A percentile compares a stretch with the other conserved stretches of the same genome.
phyloP scores from a whole-genome alignment of 164 flowering plant species.

The Santalum album region DNA sequence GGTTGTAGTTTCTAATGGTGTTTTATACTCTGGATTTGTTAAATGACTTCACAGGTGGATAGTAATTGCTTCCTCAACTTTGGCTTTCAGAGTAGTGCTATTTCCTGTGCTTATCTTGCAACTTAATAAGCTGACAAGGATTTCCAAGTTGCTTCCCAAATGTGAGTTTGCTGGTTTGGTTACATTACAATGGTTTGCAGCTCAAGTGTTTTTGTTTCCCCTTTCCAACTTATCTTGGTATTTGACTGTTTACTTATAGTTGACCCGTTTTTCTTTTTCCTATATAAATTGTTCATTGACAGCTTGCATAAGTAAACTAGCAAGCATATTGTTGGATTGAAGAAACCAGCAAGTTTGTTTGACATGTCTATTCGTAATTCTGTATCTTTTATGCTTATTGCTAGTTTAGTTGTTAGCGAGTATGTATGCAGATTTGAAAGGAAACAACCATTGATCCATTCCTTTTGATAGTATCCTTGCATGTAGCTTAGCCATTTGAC shows the following conservation, averaged over 20 bases:
- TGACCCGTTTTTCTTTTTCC: too few species aligned
- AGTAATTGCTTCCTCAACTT: constrained; percentile 59
- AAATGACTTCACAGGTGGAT: constrained; percentile 60
- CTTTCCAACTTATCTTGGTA: background rate
- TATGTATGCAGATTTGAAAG: background rate
- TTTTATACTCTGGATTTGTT: background rate
- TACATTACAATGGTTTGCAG: too few species aligned
- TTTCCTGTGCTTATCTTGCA: constrained; percentile 58
- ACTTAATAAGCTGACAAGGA: constrained; percentile 48
- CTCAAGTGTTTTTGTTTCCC: background rate
- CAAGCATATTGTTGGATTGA: too few species aligned
- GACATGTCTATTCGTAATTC: too few species aligned
- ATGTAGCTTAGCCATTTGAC: background rate
- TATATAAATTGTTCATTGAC: too few species aligned
- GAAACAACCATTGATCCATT: background rate
- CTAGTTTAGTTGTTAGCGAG: too few species aligned
- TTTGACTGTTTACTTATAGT: too few species aligned
- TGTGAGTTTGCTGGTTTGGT: constrained; percentile 36
- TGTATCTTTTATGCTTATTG: too few species aligned
- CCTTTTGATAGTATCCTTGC: background rate
- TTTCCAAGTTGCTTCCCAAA: constrained; percentile 51
- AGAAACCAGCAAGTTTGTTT: too few species aligned
- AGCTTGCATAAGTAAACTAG: too few species aligned
- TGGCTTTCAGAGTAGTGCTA: constrained; percentile 53
- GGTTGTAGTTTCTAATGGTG: background rate